Evolutionary conservation across 176 grass and related monocot species (phyloP).

Genomic region (Miscanthus lutarioriparius): DNA sequence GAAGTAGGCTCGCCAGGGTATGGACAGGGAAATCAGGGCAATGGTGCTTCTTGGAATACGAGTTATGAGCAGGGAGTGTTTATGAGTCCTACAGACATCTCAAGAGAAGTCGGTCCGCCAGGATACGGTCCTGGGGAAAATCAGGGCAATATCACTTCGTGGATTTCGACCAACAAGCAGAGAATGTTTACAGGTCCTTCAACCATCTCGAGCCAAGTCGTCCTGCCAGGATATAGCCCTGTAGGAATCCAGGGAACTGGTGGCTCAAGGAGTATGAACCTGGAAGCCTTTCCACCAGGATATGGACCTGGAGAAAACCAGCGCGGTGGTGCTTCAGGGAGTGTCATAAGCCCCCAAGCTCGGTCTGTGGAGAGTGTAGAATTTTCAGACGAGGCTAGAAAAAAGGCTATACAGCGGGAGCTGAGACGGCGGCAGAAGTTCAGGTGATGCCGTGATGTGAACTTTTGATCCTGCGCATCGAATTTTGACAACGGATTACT

Average conservation of each 20-base stretch:
- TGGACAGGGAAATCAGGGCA: neutral
- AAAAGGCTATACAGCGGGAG: slow-evolving; percentile 52
- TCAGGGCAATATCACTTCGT: neutral
- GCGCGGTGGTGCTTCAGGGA: neutral
- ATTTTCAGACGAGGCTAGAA: slow-evolving; percentile 38
- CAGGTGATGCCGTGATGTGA: neutral
- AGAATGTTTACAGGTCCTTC: neutral
- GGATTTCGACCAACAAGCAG: neutral
- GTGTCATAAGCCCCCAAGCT: neutral
- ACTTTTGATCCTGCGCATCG: slow-evolving; percentile 1
- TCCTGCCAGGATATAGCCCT: slow-evolving; percentile 3
- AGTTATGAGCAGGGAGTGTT: slow-evolving; percentile 5
- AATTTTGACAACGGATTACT: slow-evolving; percentile 7
- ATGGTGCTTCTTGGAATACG: neutral
- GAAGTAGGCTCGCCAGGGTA: neutral
- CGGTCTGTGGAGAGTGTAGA: slow-evolving; percentile 3
- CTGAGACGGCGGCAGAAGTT: slow-evolving; percentile 42
- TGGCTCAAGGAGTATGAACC: neutral
- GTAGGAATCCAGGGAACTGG: neutral
- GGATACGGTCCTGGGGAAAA: neutral
- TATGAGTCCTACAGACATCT: neutral
- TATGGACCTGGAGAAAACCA: slow-evolving; percentile 20
- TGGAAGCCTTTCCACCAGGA: slow-evolving; percentile 26
- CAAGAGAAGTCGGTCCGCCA: slow-evolving; percentile 2
- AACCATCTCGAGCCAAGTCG: neutral